These are phyloP conservation scores for Rhizomucor miehei DNA, from an alignment of 371 early-diverging fungal species.

Conservation along the genomic window DNA sequence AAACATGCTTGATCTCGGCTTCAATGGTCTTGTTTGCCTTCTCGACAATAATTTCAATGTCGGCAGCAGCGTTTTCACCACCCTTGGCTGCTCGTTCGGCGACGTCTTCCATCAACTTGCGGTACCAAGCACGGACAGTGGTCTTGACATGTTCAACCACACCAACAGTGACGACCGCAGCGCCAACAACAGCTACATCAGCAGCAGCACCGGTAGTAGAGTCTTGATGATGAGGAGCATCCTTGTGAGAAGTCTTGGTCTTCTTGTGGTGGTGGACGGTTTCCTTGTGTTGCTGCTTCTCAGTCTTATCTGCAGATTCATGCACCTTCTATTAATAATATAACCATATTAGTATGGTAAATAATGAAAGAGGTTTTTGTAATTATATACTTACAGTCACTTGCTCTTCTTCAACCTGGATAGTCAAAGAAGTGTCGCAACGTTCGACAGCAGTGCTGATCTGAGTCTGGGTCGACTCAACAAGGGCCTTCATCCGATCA, in stretches of 20 bases:
- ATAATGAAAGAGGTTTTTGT: too few species aligned
- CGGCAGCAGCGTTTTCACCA: conserved; percentile 21
- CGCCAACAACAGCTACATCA: neutral
- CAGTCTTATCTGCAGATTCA: neutral
- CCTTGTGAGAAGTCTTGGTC: too few species aligned
- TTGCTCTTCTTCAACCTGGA: neutral
- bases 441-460: conserved; percentile 1
- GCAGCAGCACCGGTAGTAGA: too few species aligned
- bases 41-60: conserved; percentile 28
- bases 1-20: neutral
- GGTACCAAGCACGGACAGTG: conserved; percentile 28
- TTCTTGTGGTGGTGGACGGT: neutral
- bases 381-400: neutral
- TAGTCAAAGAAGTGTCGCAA: neutral
- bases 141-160: conserved; percentile 16
- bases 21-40: conserved; percentile 10
- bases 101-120: conserved; percentile 23
- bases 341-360: too few species aligned
- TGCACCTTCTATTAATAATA: conserved; percentile 3
- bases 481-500: conserved; percentile 5
- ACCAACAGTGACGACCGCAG: neutral
- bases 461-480: conserved; percentile 3
- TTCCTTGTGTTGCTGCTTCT: conserved; percentile 1
- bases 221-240: too few species aligned
- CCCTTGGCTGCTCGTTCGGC: conserved; percentile 30